Conservation (phyloP, 768 basidiomycete genomes). For the Pleurotus citrinopileatus region DNA sequence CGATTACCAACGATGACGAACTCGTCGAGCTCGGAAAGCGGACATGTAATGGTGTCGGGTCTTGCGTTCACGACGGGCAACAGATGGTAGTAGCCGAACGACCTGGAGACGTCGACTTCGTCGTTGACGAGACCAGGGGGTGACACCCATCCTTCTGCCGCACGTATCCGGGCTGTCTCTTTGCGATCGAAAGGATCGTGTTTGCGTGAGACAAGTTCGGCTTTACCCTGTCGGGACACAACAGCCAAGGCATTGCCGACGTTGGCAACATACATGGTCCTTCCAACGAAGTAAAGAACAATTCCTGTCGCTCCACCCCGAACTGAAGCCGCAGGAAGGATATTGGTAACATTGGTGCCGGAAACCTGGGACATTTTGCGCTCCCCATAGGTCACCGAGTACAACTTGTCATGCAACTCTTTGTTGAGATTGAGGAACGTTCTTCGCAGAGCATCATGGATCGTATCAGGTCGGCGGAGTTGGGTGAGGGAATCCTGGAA, state of each 20-base stretch:
- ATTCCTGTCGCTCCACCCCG: conserved; percentile 81
- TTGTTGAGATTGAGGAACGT: conserved; percentile 89
- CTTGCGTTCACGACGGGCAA: conserved; percentile 88
- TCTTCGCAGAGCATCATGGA: conserved; percentile 77
- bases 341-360: conserved; percentile 30
- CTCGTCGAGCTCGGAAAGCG: conserved; percentile 83
- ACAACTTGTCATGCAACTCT: conserved; percentile 67
- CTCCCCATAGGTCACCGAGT: conserved; percentile 9
- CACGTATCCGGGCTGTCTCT: conserved; percentile 85
- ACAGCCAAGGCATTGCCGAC: conserved; percentile 88
- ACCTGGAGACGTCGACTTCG: conserved; percentile 86
- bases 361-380: conserved; percentile 79
- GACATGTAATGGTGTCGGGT: conserved; percentile 70
- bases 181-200: conserved; percentile 88
- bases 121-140: conserved; percentile 90
- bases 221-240: conserved; percentile 72
- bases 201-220: conserved; percentile 68
- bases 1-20: conserved; percentile 95
- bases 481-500: conserved; percentile 58
- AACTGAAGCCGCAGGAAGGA: conserved; percentile 47
- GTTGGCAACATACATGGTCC: conserved; percentile 86
- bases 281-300: conserved; percentile 79
- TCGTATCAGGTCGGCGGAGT: conserved; percentile 48
- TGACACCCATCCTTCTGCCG: conserved; percentile 93
- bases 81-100: conserved; percentile 90